Percentiles rank a stretch among this genome's conserved stretches.
These are phyloP conservation scores for Arctostaphylos glauca DNA, from an alignment of 148 eudicot genomes.

Conservation along the genomic window DNA sequence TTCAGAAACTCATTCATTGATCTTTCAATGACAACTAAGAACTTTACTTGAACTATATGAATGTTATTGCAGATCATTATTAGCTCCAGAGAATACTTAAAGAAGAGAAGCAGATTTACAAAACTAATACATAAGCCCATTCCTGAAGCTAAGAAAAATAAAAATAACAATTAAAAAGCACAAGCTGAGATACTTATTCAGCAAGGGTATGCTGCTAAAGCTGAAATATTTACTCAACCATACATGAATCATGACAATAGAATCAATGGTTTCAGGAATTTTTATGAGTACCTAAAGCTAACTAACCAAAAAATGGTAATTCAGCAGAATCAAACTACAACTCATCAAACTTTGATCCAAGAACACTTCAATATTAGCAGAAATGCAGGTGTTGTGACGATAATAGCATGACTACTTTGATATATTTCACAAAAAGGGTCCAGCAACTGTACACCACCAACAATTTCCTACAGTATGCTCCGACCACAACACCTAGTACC, in stretches of 20 bases:
- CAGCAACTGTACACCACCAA: neutral
- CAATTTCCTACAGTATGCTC: neutral
- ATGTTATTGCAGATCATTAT: neutral
- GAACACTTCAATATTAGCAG: neutral
- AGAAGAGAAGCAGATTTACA: neutral
- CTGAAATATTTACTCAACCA: neutral
- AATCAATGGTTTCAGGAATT: neutral
- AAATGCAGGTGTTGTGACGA: neutral
- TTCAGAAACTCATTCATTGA: neutral
- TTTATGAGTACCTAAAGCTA: slow-evolving; percentile 19
- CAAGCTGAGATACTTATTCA: neutral
- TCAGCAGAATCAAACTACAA: neutral
- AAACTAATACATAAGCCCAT: neutral
- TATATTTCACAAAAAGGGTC: too few relatives aligned
- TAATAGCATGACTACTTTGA: too few relatives aligned
- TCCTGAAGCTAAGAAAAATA: neutral
- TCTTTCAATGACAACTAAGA: neutral
- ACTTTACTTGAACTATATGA: neutral
- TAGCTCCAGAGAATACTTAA: neutral
- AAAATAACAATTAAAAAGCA: neutral
- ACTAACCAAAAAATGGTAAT: slow-evolving; percentile 11
- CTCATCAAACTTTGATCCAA: neutral
- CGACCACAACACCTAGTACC: neutral
- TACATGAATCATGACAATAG: neutral
- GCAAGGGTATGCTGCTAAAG: neutral